A percentile compares a stretch with the other conserved stretches of the same genome.
Conservation (phyloP, 2,329 filamentous ascomycete species). For the Didymella exigua region DNA sequence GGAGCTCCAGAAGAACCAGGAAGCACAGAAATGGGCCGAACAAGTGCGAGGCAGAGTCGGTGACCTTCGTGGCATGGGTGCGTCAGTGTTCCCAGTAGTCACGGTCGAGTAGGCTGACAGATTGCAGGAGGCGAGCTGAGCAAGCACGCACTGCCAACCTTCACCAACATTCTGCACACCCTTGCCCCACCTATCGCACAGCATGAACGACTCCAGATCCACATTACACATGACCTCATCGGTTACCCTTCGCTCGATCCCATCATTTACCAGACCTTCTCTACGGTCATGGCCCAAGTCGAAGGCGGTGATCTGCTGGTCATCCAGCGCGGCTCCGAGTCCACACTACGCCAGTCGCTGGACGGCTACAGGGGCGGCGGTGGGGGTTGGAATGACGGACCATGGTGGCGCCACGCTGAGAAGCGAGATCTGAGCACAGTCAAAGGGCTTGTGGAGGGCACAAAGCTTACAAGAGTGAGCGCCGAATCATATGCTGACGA, state of each 20-base stretch:
- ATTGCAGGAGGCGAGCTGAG: conserved; percentile 72
- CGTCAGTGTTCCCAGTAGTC: not conserved
- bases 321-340: conserved; percentile 90
- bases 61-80: conserved; percentile 76
- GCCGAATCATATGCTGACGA: conserved; percentile 88
- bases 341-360: conserved; percentile 69
- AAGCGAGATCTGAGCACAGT: conserved; percentile 80
- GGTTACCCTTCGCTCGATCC: conserved; percentile 95
- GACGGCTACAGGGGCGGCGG: conserved; percentile 62
- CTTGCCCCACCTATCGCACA: conserved; percentile 95
- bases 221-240: conserved; percentile 94
- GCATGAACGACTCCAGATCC: conserved; percentile 94
- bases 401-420: conserved; percentile 84
- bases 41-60: conserved; percentile 90
- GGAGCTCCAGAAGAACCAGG: conserved; percentile 94
- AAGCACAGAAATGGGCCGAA: conserved; percentile 94
- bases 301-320: conserved; percentile 95
- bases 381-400: conserved; percentile 86
- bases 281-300: conserved; percentile 97
- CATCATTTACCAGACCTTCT: conserved; percentile 88
- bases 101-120: conserved; percentile 16
- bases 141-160: conserved; percentile 83
- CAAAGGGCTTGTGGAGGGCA: conserved; percentile 81
- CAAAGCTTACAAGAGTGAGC: conserved; percentile 86
- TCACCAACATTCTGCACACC: conserved; percentile 92